phyloP scores from a whole-genome alignment of 2,329 filamentous ascomycete genomes.

The Trichoderma cornu-damae region DNA sequence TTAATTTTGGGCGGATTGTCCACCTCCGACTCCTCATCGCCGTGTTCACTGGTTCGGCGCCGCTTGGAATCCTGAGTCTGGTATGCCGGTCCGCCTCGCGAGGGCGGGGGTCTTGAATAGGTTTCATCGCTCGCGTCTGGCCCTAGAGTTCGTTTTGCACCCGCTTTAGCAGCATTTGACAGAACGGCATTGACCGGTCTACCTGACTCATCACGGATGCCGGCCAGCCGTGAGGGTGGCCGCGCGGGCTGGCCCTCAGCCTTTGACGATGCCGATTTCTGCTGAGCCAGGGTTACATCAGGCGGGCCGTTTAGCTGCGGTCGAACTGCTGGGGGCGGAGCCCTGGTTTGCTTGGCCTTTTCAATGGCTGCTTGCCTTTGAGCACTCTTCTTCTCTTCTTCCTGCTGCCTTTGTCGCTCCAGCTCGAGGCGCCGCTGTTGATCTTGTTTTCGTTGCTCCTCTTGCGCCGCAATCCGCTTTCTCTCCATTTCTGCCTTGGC shows the following conservation, averaged over 20 bases:
- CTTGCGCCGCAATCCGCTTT: constrained; percentile 62
- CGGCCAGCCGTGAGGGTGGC: constrained; percentile 55
- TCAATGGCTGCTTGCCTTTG: constrained; percentile 60
- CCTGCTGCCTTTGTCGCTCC: constrained; percentile 57
- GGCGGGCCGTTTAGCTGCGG: constrained; percentile 49
- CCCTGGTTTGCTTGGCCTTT: constrained; percentile 59
- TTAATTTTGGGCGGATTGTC: constrained; percentile 60
- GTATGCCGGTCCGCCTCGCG: constrained; percentile 55
- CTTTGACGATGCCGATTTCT: constrained; percentile 28
- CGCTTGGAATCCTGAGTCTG: constrained; percentile 71
- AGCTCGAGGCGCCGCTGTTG: constrained; percentile 55
- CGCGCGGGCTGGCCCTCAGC: constrained; percentile 36
- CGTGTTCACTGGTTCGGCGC: constrained; percentile 68
- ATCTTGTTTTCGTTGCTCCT: constrained; percentile 59
- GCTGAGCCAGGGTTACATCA: constrained; percentile 38
- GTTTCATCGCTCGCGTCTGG: constrained; percentile 55
- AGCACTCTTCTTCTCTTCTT: constrained; percentile 62
- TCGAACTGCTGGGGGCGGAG: constrained; percentile 56
- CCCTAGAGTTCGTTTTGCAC: constrained; percentile 67
- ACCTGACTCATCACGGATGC: constrained; percentile 53
- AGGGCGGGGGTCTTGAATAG: constrained; percentile 40
- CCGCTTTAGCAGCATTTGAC: constrained; percentile 57
- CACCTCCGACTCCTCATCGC: constrained; percentile 58
- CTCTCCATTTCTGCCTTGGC: constrained; percentile 77
- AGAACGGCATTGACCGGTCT: constrained; percentile 57